A percentile compares a stretch with the other conserved stretches of the same genome.
phyloP scores from a whole-genome alignment of 2,329 filamentous ascomycete genomes.

The Colletotrichum sp. region DNA sequence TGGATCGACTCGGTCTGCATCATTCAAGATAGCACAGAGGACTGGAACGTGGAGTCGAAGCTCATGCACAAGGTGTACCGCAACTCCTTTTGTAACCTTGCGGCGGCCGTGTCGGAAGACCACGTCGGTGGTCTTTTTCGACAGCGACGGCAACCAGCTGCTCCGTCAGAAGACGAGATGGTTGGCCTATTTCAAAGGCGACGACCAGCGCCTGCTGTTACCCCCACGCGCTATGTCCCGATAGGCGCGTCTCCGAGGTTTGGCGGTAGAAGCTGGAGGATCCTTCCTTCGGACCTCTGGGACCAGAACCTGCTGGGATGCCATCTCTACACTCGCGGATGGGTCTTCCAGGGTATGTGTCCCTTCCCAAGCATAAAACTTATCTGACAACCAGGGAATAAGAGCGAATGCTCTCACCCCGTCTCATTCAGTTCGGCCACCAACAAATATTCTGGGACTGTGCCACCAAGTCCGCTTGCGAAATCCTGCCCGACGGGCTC shows the following conservation, averaged over 20 bases:
- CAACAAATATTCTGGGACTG: conserved; percentile 29
- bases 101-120: conserved; percentile 14
- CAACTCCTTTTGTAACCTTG: conserved; percentile 22
- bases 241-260: not conserved
- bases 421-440: conserved; percentile 24
- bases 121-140: conserved; percentile 9
- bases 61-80: conserved; percentile 18
- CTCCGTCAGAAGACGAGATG: not conserved
- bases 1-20: conserved; percentile 33
- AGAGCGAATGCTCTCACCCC: conserved; percentile 24
- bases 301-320: not conserved
- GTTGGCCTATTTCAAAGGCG: not conserved
- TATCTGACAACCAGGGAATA: not conserved
- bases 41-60: conserved; percentile 21
- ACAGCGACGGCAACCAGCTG: not conserved
- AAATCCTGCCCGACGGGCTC: conserved; percentile 22
- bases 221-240: not conserved
- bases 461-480: conserved; percentile 23
- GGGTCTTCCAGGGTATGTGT: conserved; percentile 9
- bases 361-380: not conserved
- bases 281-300: not conserved
- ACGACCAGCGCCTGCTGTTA: not conserved
- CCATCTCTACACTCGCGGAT: conserved; percentile 3
- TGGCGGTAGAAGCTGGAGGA: not conserved
- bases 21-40: conserved; percentile 18